phyloP scores from a whole-genome alignment of 768 basidiomycete species.

The Collybia mongolica region DNA sequence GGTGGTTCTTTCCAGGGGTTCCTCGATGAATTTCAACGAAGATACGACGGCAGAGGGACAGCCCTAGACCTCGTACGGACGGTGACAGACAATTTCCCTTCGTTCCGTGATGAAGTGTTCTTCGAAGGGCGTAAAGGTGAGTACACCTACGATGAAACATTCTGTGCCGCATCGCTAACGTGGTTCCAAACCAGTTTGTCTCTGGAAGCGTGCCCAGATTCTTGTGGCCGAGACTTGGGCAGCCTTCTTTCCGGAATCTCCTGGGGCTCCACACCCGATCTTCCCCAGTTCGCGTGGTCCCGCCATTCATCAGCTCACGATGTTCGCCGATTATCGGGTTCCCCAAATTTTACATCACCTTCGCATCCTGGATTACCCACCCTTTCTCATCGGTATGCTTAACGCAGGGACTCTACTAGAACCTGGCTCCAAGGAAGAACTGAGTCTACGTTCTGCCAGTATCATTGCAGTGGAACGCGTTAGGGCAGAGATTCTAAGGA shows the following conservation, averaged over 20 bases:
- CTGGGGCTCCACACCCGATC: constrained; percentile 58
- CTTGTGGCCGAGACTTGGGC: constrained; percentile 92
- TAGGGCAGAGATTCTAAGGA: constrained; percentile 51
- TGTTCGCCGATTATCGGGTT: constrained; percentile 94
- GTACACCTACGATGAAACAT: constrained; percentile 1
- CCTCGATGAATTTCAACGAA: constrained; percentile 56
- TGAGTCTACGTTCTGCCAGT: constrained; percentile 79
- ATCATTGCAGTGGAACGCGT: constrained; percentile 78
- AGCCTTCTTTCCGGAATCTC: constrained; percentile 71
- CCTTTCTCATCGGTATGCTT: constrained; percentile 53
- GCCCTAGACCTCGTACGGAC: constrained; percentile 72
- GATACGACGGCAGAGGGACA: constrained; percentile 54
- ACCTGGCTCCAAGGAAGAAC: constrained; percentile 65
- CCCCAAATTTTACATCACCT: constrained; percentile 90
- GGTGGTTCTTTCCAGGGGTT: constrained; percentile 72
- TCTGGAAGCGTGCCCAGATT: constrained; percentile 93
- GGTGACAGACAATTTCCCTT: constrained; percentile 69
- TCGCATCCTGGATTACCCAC: constrained; percentile 70
- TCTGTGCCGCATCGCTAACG: background rate
- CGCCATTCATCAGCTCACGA: constrained; percentile 72
- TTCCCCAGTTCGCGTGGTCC: constrained; percentile 61
- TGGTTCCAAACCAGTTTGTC: constrained; percentile 47
- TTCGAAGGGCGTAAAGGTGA: constrained; percentile 61
- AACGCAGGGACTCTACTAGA: constrained; percentile 39
- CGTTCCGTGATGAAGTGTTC: constrained; percentile 69